Percentiles rank a stretch among this genome's conserved stretches.
Conservation (phyloP, 2,329 filamentous ascomycete genomes). For the Clonostachys sp. region DNA sequence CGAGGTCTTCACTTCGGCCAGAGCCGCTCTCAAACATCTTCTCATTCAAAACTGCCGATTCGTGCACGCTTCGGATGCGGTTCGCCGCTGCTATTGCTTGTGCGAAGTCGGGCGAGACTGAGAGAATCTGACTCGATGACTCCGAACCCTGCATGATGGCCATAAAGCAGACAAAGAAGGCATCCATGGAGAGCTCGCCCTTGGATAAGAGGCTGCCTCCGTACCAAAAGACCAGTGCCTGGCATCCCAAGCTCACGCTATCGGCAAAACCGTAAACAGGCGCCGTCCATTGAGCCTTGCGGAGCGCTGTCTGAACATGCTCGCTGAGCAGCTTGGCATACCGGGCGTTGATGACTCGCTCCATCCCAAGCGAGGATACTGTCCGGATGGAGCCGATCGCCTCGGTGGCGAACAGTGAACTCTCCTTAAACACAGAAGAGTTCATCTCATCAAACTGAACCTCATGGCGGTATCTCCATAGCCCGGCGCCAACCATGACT, state of each 20-base stretch:
- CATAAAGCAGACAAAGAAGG: slow-evolving; percentile 44
- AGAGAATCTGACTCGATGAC: slow-evolving; percentile 5
- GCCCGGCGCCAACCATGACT: too few species aligned
- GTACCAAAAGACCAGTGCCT: slow-evolving; percentile 91
- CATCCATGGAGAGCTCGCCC: slow-evolving; percentile 45
- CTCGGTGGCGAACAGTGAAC: slow-evolving; percentile 69
- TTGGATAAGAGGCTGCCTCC: slow-evolving; percentile 72
- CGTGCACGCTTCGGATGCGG: neutral
- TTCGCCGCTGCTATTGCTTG: neutral
- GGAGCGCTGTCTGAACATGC: slow-evolving; percentile 42
- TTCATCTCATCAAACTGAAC: too few species aligned
- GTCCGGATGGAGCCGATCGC: slow-evolving; percentile 92
- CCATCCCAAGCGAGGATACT: slow-evolving; percentile 84
- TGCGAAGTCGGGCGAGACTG: slow-evolving; percentile 2
- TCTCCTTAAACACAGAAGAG: too few species aligned
- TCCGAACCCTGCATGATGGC: slow-evolving; percentile 40
- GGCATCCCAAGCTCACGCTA: slow-evolving; percentile 75
- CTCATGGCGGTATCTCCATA: too few species aligned
- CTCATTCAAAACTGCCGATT: neutral
- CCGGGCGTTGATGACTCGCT: slow-evolving; percentile 69
- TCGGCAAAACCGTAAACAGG: slow-evolving; percentile 54
- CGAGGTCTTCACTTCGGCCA: neutral
- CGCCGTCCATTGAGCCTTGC: slow-evolving; percentile 32
- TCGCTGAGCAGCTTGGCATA: slow-evolving; percentile 52
- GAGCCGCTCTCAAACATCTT: slow-evolving; percentile 1